Conservation (phyloP, 306 rosid genomes). For the Gastrolobium villosum region DNA sequence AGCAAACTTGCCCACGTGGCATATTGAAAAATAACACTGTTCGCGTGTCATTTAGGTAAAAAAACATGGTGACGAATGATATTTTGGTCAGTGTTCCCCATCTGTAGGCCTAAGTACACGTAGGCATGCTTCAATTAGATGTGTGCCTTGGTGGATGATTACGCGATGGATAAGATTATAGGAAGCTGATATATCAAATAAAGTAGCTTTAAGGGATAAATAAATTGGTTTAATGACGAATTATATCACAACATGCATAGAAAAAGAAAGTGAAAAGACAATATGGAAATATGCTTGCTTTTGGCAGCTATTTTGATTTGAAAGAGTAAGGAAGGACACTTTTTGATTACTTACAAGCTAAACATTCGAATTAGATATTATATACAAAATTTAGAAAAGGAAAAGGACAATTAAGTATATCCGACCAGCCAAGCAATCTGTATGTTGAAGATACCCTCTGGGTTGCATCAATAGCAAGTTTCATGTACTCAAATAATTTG, state of each 20-base stretch:
- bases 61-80: no score
- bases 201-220: conserved; percentile 12
- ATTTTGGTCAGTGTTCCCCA: no score
- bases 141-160: conserved; percentile 12
- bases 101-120: no score
- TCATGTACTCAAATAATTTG: not conserved
- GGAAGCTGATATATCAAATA: conserved; percentile 14
- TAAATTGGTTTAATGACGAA: conserved; percentile 10
- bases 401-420: not conserved
- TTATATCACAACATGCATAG: not conserved
- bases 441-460: not conserved
- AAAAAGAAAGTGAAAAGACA: not conserved
- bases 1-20: no score
- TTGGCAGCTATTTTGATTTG: conserved; percentile 6
- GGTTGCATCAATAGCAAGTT: not conserved
- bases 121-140: not conserved
- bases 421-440: not conserved
- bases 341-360: conserved; percentile 53
- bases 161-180: conserved; percentile 7
- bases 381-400: not conserved
- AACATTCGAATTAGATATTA: conserved; percentile 42
- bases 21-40: no score
- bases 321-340: conserved; percentile 39
- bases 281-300: conserved; percentile 19
- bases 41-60: no score